These are phyloP conservation scores for Ogataea nonfermentans DNA, from an alignment of 805 yeast species.

Conservation along the genomic window DNA sequence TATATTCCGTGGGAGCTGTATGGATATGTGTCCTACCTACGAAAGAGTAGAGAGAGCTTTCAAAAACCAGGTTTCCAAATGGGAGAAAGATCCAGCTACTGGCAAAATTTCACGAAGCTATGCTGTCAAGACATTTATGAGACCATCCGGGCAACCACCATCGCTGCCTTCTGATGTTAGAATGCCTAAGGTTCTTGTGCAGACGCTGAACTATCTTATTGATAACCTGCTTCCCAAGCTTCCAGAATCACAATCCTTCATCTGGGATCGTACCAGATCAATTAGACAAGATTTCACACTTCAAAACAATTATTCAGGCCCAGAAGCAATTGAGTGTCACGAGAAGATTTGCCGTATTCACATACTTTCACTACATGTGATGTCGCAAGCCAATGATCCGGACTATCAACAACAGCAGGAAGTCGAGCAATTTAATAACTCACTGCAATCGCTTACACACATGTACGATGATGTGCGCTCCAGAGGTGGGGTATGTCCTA, in stretches of 20 bases:
- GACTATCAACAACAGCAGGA: constrained; percentile 95
- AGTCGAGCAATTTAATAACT: constrained; percentile 88
- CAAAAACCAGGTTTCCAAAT: constrained; percentile 79
- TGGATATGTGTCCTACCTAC: constrained; percentile 92
- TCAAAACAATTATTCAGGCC: constrained; percentile 90
- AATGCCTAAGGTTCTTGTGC: constrained; percentile 73
- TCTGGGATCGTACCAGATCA: constrained; percentile 97
- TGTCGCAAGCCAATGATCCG: constrained; percentile 64
- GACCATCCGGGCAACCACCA: constrained; percentile 99
- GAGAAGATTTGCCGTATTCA: constrained; percentile 91
- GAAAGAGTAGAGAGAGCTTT: constrained; percentile 85
- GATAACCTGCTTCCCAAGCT: constrained; percentile 59
- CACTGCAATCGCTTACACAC: constrained; percentile 83
- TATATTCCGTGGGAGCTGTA: constrained; percentile 80
- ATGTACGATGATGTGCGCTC: constrained; percentile 79
- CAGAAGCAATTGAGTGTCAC: constrained; percentile 90
- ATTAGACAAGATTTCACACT: constrained; percentile 96
- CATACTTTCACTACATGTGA: constrained; percentile 72
- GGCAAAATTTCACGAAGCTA: constrained; percentile 53
- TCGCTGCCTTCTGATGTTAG: constrained; percentile 97
- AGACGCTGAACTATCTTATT: constrained; percentile 70
- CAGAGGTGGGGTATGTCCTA: constrained; percentile 65
- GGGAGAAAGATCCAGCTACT: constrained; percentile 66
- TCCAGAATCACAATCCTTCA: constrained; percentile 83
- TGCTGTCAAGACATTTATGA: constrained; percentile 88